Base-by-base conservation (phyloP, 225 moss, liverwort and hornwort species). In the Lunularia cruciata region DNA sequence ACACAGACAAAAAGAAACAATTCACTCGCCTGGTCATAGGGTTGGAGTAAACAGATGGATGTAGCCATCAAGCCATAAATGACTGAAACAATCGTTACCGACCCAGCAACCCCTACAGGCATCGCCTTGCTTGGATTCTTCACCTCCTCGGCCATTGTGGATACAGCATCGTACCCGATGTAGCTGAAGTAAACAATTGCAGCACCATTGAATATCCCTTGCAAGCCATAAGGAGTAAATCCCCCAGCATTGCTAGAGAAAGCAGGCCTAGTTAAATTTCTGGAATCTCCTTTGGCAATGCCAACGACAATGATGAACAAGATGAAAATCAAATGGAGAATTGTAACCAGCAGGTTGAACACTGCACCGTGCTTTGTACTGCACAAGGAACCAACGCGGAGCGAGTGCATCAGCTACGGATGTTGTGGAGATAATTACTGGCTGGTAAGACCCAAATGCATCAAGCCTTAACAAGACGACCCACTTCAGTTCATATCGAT, bases 321-420 rank as follows among this genome's bases (percentile, higher is more conserved):
- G 13, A 92, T 81, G n/a, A 92, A 89, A 8, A 78, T 75, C 20
- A 95, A 40, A 57, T 95, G 95, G 39, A 95, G 75, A 67, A 87
- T 34, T 3, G 95, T 95, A 76, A 95, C 88, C 73, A 78, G 86
- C 68, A 92, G 55, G 76, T 95, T 95, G 76, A 85, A 81, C 47
- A 69, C 23, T 57, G 92, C 90, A 71, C 90, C 88, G 57, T 85
- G 86, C 77, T 92, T 90, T 27, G 95, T 92, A 77, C 95, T 95
- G 83, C 67, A 74, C 54, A 73, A 26, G 31, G 60, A 47, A 38
- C 54, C 35, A 46, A 16, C 28, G 14, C 12, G 18, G 25, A 30
- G 8, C 30, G n/a, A 15, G 7, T 40, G 40, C 6, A 40, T 40
- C 40, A 40, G 40, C n/a, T n/a, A n/a, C n/a, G n/a, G n/a, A n/a